These are phyloP conservation scores for Mycena leptocephala DNA, from an alignment of 768 basidiomycete species.

Conservation along the genomic window DNA sequence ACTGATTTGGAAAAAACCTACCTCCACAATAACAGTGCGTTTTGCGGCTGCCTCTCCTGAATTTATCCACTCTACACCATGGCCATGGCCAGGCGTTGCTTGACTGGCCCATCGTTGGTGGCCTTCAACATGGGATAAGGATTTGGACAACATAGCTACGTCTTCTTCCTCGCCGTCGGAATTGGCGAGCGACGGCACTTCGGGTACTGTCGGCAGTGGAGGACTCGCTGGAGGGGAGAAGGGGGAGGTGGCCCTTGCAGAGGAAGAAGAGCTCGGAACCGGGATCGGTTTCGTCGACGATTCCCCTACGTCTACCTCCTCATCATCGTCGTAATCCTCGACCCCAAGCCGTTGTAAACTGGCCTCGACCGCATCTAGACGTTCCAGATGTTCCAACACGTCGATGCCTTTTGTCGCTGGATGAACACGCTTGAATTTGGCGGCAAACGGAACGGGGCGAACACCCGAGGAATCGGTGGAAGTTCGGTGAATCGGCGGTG, in stretches of 20 bases:
- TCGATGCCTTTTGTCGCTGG: constrained; percentile 91
- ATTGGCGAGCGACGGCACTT: constrained; percentile 67
- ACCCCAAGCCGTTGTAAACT: constrained; percentile 82
- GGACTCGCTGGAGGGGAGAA: constrained; percentile 77
- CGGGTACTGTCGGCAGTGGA: constrained; percentile 67
- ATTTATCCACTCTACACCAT: constrained; percentile 67
- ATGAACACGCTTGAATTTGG: constrained; percentile 88
- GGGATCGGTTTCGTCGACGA: constrained; percentile 48
- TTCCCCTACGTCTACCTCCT: constrained; percentile 80
- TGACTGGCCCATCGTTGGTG: constrained; percentile 54
- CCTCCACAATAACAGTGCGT: constrained; percentile 81
- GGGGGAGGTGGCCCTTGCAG: constrained; percentile 57
- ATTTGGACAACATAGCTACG: constrained; percentile 79
- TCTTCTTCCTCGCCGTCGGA: constrained; percentile 82
- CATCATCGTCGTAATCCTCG: constrained; percentile 70
- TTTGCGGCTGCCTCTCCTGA: constrained; percentile 60
- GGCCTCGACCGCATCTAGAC: constrained; percentile 87
- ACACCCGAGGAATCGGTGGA: constrained; percentile 77
- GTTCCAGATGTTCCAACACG: constrained; percentile 89
- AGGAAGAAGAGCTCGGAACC: constrained; percentile 48
- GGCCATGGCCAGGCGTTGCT: constrained; percentile 48
- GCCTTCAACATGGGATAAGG: constrained; percentile 79
- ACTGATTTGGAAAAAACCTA: constrained; percentile 49
- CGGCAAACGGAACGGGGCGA: constrained; percentile 86
- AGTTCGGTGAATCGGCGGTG: constrained; percentile 77